Evolutionary conservation across 257 asterid genomes (phyloP).

Genomic region (Henckelia pumila): DNA sequence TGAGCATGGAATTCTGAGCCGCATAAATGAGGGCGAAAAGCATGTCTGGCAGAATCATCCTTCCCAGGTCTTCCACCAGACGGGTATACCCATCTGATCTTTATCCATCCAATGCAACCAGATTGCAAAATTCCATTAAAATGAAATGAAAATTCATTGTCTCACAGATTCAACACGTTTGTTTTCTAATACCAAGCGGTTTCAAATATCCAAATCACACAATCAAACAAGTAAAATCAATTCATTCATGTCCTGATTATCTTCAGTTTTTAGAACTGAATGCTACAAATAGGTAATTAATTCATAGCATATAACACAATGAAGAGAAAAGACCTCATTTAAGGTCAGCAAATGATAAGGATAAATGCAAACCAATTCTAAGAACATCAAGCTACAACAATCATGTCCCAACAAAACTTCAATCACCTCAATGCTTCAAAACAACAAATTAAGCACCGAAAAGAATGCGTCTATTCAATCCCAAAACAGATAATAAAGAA

Average conservation of each 20-base stretch:
- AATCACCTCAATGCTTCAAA: neutral
- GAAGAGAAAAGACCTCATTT: neutral
- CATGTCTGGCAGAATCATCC: neutral
- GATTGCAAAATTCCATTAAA: neutral
- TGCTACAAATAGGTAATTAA: conserved; percentile 6
- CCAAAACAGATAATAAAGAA: neutral
- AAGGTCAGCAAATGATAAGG: too few relatives aligned
- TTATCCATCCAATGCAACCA: neutral
- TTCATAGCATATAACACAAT: neutral
- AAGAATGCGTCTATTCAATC: neutral
- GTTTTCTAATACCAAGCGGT: neutral
- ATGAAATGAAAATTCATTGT: too few relatives aligned
- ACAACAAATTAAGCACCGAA: neutral
- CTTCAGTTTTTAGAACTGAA: neutral
- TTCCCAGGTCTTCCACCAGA: neutral
- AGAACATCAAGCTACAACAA: conserved; percentile 3
- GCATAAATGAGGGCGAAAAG: neutral
- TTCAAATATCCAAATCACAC: neutral
- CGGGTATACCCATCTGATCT: neutral
- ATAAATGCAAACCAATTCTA: neutral
- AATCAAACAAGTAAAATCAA: neutral
- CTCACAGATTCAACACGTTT: neutral
- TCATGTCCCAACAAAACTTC: neutral
- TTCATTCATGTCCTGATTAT: neutral
- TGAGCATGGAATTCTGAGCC: neutral